Evolutionary conservation across 768 basidiomycete genomes (phyloP).

Genomic region (Tulasnella sp.): DNA sequence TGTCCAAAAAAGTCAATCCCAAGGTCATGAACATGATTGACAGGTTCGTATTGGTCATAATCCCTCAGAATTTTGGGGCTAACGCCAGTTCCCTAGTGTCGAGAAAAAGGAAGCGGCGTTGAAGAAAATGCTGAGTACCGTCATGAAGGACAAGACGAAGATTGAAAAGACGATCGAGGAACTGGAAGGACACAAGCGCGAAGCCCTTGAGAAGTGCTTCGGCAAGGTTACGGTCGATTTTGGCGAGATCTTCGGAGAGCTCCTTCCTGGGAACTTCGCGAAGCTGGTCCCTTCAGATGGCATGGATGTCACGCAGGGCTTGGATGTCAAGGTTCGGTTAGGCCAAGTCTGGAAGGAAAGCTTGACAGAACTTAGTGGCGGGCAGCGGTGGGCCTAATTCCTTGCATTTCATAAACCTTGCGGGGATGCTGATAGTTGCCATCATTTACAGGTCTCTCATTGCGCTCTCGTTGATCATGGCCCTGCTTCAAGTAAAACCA

Average conservation of each 20-base stretch:
- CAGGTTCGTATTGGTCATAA: slow-evolving; percentile 40
- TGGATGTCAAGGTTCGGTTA: slow-evolving; percentile 94
- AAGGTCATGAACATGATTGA: slow-evolving; percentile 97
- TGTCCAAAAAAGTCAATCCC: slow-evolving; percentile 93
- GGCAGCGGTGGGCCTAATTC: slow-evolving; percentile 60
- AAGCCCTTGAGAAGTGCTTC: slow-evolving; percentile 91
- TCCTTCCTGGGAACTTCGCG: slow-evolving; percentile 92
- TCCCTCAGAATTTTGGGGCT: neutral
- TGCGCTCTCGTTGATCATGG: slow-evolving; percentile 96
- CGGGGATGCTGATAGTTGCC: slow-evolving; percentile 3
- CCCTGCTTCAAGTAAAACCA: slow-evolving; percentile 96
- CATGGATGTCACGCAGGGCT: slow-evolving; percentile 84
- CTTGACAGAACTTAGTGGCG: slow-evolving; percentile 92
- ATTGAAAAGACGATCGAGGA: slow-evolving; percentile 90
- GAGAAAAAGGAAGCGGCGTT: slow-evolving; percentile 87
- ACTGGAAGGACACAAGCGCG: slow-evolving; percentile 87
- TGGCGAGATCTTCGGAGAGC: slow-evolving; percentile 88
- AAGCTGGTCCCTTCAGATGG: slow-evolving; percentile 91
- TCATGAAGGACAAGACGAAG: slow-evolving; percentile 86
- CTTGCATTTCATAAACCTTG: neutral
- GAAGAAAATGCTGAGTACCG: slow-evolving; percentile 77
- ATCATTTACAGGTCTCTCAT: slow-evolving; percentile 67
- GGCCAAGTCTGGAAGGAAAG: slow-evolving; percentile 97
- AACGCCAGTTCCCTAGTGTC: slow-evolving; percentile 40
- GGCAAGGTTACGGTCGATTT: slow-evolving; percentile 91